These are phyloP conservation scores for Cephalotrichum gorgonifer DNA, from an alignment of 2,329 filamentous ascomycete genomes.

Conservation along the genomic window DNA sequence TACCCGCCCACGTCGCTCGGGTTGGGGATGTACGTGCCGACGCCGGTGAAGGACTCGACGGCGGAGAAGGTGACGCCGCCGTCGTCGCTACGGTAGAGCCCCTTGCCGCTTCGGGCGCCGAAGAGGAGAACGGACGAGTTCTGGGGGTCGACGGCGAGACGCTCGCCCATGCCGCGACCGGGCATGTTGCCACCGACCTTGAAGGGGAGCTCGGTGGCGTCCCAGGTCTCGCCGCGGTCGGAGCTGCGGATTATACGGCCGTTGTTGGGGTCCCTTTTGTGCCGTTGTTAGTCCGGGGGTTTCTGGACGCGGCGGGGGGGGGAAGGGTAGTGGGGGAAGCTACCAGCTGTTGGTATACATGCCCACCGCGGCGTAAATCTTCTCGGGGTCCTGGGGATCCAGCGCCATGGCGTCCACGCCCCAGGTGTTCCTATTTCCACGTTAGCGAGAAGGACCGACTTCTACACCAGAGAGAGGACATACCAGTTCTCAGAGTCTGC, in stretches of 20 bases:
- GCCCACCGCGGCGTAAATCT: constrained; percentile 43
- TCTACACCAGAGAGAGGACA: constrained; percentile 3
- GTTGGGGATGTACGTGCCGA: constrained; percentile 36
- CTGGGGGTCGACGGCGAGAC: constrained; percentile 46
- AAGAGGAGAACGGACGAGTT: constrained; percentile 48
- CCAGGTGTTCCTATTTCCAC: constrained; percentile 37
- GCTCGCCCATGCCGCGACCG: constrained; percentile 47
- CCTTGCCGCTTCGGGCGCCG: constrained; percentile 46
- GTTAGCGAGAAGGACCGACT: constrained; percentile 5
- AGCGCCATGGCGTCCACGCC: constrained; percentile 46
- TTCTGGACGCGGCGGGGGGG: too few species aligned
- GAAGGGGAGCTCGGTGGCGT: constrained; percentile 38
- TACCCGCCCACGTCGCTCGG: constrained; percentile 32
- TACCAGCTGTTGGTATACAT: constrained; percentile 50
- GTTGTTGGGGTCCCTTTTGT: constrained; percentile 36
- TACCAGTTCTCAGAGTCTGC: constrained; percentile 33
- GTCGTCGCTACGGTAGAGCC: constrained; percentile 47
- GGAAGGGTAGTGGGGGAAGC: constrained; percentile 4
- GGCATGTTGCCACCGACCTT: constrained; percentile 55
- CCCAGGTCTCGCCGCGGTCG: constrained; percentile 43
- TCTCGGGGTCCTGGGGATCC: constrained; percentile 39
- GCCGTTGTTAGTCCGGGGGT: background rate
- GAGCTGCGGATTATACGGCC: constrained; percentile 43
- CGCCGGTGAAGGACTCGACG: constrained; percentile 38
- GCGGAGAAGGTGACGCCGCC: constrained; percentile 42